Conservation (phyloP, 306 rosid species). For the Alnus glutinosa region DNA sequence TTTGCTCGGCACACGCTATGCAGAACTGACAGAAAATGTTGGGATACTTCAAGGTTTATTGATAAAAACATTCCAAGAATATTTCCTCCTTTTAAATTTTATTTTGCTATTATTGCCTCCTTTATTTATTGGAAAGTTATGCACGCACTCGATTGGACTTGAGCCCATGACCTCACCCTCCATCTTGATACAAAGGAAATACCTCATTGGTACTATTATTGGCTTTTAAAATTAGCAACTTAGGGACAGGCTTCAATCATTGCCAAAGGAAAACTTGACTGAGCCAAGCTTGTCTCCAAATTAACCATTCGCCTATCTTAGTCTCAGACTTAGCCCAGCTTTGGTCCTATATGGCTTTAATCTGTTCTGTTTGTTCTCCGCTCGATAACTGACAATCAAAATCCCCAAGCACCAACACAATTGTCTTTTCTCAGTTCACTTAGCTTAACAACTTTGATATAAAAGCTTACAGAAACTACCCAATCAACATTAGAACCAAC, state of each 20-base stretch:
- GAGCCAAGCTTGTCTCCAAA: not conserved
- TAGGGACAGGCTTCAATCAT: not conserved
- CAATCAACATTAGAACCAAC: too few species aligned
- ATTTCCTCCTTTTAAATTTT: not conserved
- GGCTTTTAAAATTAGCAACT: not conserved
- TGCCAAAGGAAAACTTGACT: not conserved
- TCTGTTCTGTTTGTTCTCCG: not conserved
- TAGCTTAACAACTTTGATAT: not conserved
- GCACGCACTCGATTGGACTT: too few species aligned
- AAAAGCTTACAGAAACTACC: not conserved
- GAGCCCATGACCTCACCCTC: too few species aligned
- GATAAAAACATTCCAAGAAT: not conserved
- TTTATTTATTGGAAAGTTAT: too few species aligned
- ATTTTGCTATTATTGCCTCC: not conserved
- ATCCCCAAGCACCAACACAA: not conserved
- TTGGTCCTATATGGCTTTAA: not conserved
- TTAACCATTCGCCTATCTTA: not conserved
- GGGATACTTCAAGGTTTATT: not conserved
- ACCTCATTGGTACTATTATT: not conserved
- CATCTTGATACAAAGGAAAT: too few species aligned
- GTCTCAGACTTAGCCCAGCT: not conserved
- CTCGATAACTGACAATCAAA: not conserved
- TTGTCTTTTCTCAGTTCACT: not conserved
- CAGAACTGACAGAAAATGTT: not conserved
- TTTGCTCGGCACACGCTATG: not conserved